phyloP scores from a whole-genome alignment of 2,329 filamentous ascomycete genomes.

The Emmonsiellopsis sp. region DNA sequence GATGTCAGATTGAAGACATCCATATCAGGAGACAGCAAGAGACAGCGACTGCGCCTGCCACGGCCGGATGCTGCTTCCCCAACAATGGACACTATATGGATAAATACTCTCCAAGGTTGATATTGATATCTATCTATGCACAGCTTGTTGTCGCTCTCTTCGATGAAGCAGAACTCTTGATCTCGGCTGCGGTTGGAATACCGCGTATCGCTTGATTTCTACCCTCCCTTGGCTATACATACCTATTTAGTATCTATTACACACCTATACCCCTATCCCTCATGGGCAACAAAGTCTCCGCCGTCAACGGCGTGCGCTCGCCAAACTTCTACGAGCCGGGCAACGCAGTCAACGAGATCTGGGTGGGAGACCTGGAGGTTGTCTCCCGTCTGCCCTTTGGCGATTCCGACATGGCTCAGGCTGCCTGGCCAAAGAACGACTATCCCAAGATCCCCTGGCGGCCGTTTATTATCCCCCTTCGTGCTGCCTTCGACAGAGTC shows the following conservation, averaged over 20 bases:
- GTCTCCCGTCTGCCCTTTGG: constrained; percentile 31
- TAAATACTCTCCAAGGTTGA: too few relatives aligned
- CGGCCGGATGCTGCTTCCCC: too few relatives aligned
- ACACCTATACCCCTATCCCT: background rate
- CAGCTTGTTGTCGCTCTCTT: too few relatives aligned
- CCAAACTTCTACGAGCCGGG: constrained; percentile 25
- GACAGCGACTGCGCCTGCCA: too few relatives aligned
- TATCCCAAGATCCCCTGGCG: constrained; percentile 32
- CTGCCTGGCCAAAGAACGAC: constrained; percentile 22
- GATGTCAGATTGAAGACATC: too few relatives aligned
- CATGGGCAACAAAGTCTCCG: constrained; percentile 30
- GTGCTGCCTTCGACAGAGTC: constrained; percentile 3
- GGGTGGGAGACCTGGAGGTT: constrained; percentile 26
- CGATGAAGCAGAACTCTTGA: too few relatives aligned
- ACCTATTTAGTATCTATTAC: background rate
- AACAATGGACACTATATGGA: too few relatives aligned
- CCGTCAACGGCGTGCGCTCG: constrained; percentile 24
- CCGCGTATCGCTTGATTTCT: background rate
- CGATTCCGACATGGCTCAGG: constrained; percentile 28
- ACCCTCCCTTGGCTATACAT: background rate
- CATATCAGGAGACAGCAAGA: too few relatives aligned
- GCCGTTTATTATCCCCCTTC: constrained; percentile 29
- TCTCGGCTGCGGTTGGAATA: too few relatives aligned
- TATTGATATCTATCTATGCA: too few relatives aligned
- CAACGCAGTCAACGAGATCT: constrained; percentile 31